Base-by-base conservation (phyloP, 2,329 filamentous ascomycete species). In the Raffaelea albimanens region DNA sequence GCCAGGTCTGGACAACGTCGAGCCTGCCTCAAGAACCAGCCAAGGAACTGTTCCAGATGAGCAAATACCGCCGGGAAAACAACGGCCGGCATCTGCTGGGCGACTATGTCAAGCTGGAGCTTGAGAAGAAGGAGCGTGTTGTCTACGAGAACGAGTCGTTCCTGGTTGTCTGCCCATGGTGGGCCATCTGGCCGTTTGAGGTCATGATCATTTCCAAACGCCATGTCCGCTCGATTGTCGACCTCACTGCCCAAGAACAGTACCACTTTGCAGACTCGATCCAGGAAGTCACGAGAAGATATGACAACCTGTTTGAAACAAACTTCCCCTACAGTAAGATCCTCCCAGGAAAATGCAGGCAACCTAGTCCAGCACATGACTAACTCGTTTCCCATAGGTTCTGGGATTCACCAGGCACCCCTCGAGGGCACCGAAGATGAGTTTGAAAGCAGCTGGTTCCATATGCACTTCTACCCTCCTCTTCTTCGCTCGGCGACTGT, bases 401-500 rank as follows among this genome's bases (percentile, higher is more conserved):
- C 95, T 63, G 93, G 93, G 39, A 82, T 98, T 48, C 93, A 98
- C 63, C 93, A 98, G 70, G 91, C 93, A 18, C 93, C 93, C 3
- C 74, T 98, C 7, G 79, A 85, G 22, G 89, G 87, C 20, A 84
- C 79, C 0, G 75, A 80, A 1, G 87, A 94, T 52, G 91, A 97
- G 64, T 78, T 91, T 46, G 85, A 95, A 57, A 82, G 82, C 52
- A 88, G 87, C 56, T 91, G 95, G 66, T 82, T 98, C 61, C 93
- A 98, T 65, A 83, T 98, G 71, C 93, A 98, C 69, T 98, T 98
- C 66, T 97, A 96, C 64, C 93, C 93, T 39, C 93, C 93, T 13
- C 73, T 98, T 42, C 73, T 98, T 54, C 82, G 93, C 48, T 95
- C 89, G 42, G 90, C 93, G 2, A 95, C 89, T 0, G 90, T 98